phyloP scores from a whole-genome alignment of 306 rosid genomes.

The Castanopsis chinensis region DNA sequence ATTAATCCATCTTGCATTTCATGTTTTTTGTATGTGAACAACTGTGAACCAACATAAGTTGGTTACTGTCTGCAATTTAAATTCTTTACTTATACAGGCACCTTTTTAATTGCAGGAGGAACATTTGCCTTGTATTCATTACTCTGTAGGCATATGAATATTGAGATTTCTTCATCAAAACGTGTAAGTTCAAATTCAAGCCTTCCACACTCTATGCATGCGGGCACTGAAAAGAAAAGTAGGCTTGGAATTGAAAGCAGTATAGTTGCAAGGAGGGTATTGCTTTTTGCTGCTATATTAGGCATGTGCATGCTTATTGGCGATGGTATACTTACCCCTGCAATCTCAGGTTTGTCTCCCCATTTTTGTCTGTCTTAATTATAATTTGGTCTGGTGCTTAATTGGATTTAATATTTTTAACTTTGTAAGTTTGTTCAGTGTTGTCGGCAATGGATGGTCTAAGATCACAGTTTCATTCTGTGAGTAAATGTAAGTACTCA shows the following conservation, averaged over 20 bases:
- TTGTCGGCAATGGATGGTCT: slow-evolving; percentile 41
- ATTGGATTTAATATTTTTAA: not conserved
- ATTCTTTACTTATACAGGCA: not conserved
- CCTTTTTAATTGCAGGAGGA: slow-evolving; percentile 17
- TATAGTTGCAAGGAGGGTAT: slow-evolving; percentile 17
- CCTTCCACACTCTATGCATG: not conserved
- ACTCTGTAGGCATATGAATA: slow-evolving; percentile 16
- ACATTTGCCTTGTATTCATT: slow-evolving; percentile 21
- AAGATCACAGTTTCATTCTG: slow-evolving; percentile 38
- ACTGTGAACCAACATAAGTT: not conserved
- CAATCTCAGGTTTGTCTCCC: slow-evolving; percentile 31
- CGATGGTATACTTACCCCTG: slow-evolving; percentile 34
- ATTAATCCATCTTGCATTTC: not conserved
- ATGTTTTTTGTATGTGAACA: not conserved
- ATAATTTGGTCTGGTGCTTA: not conserved
- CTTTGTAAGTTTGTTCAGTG: slow-evolving; percentile 9
- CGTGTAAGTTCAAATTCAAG: slow-evolving; percentile 18
- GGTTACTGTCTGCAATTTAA: not conserved
- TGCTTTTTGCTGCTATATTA: slow-evolving; percentile 29
- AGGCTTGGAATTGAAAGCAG: slow-evolving; percentile 14
- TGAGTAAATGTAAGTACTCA: slow-evolving; percentile 28
- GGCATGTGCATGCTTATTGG: slow-evolving; percentile 32
- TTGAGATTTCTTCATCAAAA: slow-evolving; percentile 37
- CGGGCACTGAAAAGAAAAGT: slow-evolving; percentile 1
- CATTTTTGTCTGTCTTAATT: not conserved